Evolutionary conservation across 2,329 filamentous ascomycete species (phyloP).

Genomic region (Fusarium udum): DNA sequence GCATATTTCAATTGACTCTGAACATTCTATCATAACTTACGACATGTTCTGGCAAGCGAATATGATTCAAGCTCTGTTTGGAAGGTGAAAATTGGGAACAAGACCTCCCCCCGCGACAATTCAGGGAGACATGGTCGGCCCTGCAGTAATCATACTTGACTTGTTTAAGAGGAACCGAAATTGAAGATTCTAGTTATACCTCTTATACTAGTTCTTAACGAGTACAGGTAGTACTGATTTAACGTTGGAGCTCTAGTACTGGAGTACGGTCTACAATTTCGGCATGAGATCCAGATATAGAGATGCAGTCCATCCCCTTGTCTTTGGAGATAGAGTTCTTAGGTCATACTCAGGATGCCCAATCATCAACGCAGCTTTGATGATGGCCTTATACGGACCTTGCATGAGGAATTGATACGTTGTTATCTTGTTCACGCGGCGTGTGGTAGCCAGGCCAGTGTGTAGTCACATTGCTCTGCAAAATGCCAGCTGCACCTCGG

Average conservation of each 20-base stretch:
- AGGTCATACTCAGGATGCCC: too few species aligned
- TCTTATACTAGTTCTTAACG: neutral
- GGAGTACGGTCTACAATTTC: neutral
- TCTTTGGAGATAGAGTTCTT: neutral
- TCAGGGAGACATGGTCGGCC: neutral
- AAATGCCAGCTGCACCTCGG: neutral
- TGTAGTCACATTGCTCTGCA: neutral
- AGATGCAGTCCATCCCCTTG: neutral
- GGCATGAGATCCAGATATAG: neutral
- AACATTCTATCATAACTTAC: neutral
- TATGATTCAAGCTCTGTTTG: neutral
- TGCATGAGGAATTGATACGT: neutral
- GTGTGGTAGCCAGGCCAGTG: neutral
- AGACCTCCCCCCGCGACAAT: too few species aligned
- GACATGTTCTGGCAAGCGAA: neutral
- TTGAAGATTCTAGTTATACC: too few species aligned
- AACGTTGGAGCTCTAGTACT: neutral
- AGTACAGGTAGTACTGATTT: neutral
- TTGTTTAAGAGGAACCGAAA: neutral
- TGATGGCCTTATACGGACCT: neutral
- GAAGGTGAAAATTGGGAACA: neutral
- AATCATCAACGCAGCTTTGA: neutral
- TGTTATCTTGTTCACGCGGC: neutral
- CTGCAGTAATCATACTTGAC: neutral
- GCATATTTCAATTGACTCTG: neutral